Base-by-base conservation (phyloP, 2,329 filamentous ascomycete genomes). In the Cordyceps javanica region DNA sequence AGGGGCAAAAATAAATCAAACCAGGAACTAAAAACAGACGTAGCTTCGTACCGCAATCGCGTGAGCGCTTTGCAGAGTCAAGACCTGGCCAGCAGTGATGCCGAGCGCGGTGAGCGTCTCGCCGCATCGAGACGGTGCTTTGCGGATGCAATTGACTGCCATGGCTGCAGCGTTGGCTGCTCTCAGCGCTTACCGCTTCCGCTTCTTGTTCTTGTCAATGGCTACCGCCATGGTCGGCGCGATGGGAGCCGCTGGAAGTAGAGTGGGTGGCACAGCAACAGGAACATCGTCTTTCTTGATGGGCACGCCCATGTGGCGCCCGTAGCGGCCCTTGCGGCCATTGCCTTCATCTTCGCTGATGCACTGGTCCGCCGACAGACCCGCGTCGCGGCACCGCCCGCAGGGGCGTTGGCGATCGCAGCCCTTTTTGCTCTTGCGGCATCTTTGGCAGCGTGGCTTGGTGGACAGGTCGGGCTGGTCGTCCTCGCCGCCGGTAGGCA, bases 381-480 rank as follows among this genome's bases (percentile, higher is more conserved):
- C 94, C 44, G 94, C 94, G 74, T 99, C 94, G 71, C 91, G 91
- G 83, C 94, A 99, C 62, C 94, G 86, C 57, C 91, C 90, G 69
- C 94, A 99, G 28, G 94, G 94, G 39, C 94, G 87, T 74, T 97
- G 94, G 59, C 94, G 88, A 76, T 99, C 94, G 70, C 94, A 99
- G 13, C 94, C 94, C 76, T 99, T 99, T 81, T 99, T 99, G 77
- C 93, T 97, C 83, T 99, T 99, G 67, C 94, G 89, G 80, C 94
- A 99, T 59, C 94, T 89, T 72, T 99, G 94, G 78, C 94, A 99
- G 62, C 94, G 91, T 58, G 94, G 94, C 75, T 97, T 97, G 63
- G 89, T 92, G 0, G 93, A 97, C 21, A 97, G 77, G 66, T 99
- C 93, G 3, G 92, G 94, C 50, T 96, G 79, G 58, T 97, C 92